Percentiles rank a stretch among this genome's conserved stretches.
These are phyloP conservation scores for Halophytophthora batemanensis DNA, from an alignment of 352 stramenopile species.

Conservation along the genomic window DNA sequence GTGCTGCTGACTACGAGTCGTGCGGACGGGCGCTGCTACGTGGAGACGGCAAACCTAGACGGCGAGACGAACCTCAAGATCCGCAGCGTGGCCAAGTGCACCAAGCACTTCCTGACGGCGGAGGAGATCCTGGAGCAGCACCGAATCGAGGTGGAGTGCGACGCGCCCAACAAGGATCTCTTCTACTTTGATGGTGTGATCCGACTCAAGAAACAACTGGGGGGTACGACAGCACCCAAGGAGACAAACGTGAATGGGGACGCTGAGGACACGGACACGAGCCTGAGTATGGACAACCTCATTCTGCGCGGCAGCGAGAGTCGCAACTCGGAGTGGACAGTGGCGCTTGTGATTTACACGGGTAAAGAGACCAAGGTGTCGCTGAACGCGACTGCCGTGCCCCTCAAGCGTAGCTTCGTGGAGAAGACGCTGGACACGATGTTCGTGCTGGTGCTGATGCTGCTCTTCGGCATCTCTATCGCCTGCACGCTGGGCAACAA, in stretches of 20 bases:
- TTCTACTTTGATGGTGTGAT: constrained; percentile 85
- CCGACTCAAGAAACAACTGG: constrained; percentile 26
- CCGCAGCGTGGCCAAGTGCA: constrained; percentile 68
- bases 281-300: constrained; percentile 86
- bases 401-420: constrained; percentile 83
- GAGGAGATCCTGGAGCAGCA: constrained; percentile 73
- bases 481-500: constrained; percentile 83
- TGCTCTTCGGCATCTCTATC: constrained; percentile 84
- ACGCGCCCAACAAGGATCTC: constrained; percentile 81
- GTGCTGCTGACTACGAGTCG: constrained; percentile 76
- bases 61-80: constrained; percentile 90
- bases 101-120: constrained; percentile 69
- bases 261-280: constrained; percentile 35
- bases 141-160: constrained; percentile 69
- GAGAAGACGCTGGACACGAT: constrained; percentile 87
- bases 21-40: constrained; percentile 73
- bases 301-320: constrained; percentile 84
- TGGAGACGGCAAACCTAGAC: constrained; percentile 86
- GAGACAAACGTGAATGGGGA: constrained; percentile 7
- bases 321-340: constrained; percentile 82
- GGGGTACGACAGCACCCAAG: constrained; percentile 8
- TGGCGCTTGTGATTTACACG: constrained; percentile 84
- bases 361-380: constrained; percentile 82
- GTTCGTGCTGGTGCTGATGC: constrained; percentile 84
- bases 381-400: constrained; percentile 81